These are phyloP conservation scores for Babesia ovata DNA, from an alignment of 169 alveolate species.

Conservation along the genomic window DNA sequence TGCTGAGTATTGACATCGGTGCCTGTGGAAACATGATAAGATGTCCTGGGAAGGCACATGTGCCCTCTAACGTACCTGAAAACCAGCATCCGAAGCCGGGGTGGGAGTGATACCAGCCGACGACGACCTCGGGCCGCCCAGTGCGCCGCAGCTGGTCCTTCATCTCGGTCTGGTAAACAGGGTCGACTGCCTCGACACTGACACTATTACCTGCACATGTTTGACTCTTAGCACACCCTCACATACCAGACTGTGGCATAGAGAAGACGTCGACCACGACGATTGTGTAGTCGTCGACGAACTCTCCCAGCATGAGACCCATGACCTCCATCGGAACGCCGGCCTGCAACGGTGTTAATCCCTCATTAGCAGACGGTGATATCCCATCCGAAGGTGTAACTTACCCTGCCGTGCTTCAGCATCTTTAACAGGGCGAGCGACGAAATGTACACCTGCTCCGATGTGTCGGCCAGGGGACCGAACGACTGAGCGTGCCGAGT, in stretches of 20 bases:
- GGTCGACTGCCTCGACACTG: slow-evolving; percentile 99
- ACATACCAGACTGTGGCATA: slow-evolving; percentile 98
- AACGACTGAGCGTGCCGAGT: slow-evolving; percentile 69
- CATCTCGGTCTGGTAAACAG: slow-evolving; percentile 98
- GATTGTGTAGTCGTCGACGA: slow-evolving; percentile 99
- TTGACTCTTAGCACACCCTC: not conserved
- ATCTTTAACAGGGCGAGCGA: slow-evolving; percentile 96
- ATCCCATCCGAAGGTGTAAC: slow-evolving; percentile 3
- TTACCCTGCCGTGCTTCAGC: slow-evolving; percentile 97
- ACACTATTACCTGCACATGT: slow-evolving; percentile 86
- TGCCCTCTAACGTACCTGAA: slow-evolving; percentile 75
- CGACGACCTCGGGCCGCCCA: slow-evolving; percentile 95
- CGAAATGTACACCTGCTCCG: slow-evolving; percentile 96
- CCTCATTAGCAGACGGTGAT: not conserved
- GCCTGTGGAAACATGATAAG: slow-evolving; percentile 63
- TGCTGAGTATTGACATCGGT: slow-evolving; percentile 98
- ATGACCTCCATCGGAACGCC: slow-evolving; percentile 99
- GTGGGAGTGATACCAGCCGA: slow-evolving; percentile 99
- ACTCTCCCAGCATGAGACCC: slow-evolving; percentile 99
- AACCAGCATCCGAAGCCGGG: slow-evolving; percentile 99
- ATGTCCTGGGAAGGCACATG: too few species aligned
- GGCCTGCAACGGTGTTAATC: slow-evolving; percentile 75
- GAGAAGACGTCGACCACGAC: slow-evolving; percentile 99
- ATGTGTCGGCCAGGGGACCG: slow-evolving; percentile 87
- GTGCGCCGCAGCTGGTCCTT: slow-evolving; percentile 97